Evolutionary conservation across 2,329 filamentous ascomycete species (phyloP).

Genomic region (Periconia sp.): DNA sequence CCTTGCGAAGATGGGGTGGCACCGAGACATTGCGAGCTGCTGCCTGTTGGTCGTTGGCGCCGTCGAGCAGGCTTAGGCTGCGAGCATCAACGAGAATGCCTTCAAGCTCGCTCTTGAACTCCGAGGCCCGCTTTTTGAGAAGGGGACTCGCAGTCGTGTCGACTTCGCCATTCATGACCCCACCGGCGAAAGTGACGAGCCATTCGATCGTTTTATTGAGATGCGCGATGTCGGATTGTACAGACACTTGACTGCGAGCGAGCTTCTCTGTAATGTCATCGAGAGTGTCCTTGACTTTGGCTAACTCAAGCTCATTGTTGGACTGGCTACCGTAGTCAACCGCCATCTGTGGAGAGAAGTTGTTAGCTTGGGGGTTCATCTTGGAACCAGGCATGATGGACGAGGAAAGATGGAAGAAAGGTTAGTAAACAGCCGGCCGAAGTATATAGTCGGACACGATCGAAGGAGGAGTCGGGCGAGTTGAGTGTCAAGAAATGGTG

Average conservation of each 20-base stretch:
- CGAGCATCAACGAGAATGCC: constrained; percentile 12
- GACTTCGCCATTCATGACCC: constrained; percentile 20
- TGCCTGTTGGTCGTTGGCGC: constrained; percentile 2
- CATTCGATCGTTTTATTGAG: constrained; percentile 17
- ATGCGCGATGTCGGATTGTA: constrained; percentile 16
- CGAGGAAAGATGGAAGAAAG: neutral
- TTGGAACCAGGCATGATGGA: neutral
- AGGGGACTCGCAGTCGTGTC: constrained; percentile 18
- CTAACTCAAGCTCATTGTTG: too few species aligned
- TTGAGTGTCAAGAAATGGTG: too few species aligned
- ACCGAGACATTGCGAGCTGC: constrained; percentile 7
- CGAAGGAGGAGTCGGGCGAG: too few species aligned
- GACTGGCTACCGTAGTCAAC: too few species aligned
- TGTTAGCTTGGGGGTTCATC: neutral
- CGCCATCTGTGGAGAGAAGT: neutral
- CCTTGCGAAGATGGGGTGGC: constrained; percentile 7
- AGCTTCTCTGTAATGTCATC: constrained; percentile 20
- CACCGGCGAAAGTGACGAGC: constrained; percentile 23
- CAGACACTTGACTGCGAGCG: constrained; percentile 14
- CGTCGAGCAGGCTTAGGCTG: constrained; percentile 11
- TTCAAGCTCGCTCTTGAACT: constrained; percentile 19
- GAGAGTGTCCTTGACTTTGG: constrained; percentile 9
- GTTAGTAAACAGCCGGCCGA: neutral
- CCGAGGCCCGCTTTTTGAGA: constrained; percentile 12
- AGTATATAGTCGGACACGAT: too few species aligned